Evolutionary conservation across 768 basidiomycete genomes (phyloP), one percentile per base, ranked within the genome.

Genomic region (Collybia mongolica): DNA sequence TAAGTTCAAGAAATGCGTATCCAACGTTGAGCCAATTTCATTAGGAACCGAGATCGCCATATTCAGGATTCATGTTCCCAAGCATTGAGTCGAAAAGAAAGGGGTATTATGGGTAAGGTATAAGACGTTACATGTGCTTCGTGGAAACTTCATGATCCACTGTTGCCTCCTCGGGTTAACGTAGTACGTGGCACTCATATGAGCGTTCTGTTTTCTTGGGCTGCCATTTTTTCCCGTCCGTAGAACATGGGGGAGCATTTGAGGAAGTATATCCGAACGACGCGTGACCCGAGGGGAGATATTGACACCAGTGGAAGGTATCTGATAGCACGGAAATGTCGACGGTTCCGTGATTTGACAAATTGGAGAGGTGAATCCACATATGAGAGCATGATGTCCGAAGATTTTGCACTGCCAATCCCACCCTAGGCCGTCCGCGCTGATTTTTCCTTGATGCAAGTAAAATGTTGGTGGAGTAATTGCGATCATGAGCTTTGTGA

Each of bases 361-460:
- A 43, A 44, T 35, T 42, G 9, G 2, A 28, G 26, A 9, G 9
- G 36, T 22, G 50, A 36, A 11, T 14, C 23, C 11, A 76, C 86
- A 46, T 60, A 93, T 90, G 56, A 94, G 67, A 23, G 76, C 76
- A 61, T 86, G 93, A 65, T 93, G 90, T 0, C 86, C 83, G 48
- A 93, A 93, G 20, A 92, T 68, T 57, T 93, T 93, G 52, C 82
- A 87, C 61, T 93, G 90, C 89, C 90, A 94, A 6, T 84, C 79
- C 77, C 79, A 86, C 2, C 92, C 92, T 0, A 92, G 67, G 5
- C 85, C 83, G 54, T 94, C 90, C 3, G 68, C 67, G 53, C 81
- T 88, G 44, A 76, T 56, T 53, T 83, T 76, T 6, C 87, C 89
- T 8, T 52, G 60, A 22, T 72, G 64, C 62, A 72, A 49, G 59